phyloP scores from a whole-genome alignment of 2,329 filamentous ascomycete genomes.

The Alternaria brassicicola region DNA sequence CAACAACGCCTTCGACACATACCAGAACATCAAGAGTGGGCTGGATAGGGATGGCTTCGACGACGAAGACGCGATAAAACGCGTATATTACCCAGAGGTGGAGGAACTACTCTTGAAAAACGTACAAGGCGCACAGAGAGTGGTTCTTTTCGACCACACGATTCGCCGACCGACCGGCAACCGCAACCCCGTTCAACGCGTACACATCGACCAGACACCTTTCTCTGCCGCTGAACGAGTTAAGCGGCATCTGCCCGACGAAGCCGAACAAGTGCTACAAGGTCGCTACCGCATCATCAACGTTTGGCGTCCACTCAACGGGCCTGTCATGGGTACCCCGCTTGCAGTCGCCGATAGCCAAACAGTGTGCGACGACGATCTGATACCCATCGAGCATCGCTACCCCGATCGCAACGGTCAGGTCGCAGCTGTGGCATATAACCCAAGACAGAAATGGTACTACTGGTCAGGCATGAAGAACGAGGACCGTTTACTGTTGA shows the following conservation, averaged over 20 bases:
- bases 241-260: conserved; percentile 67
- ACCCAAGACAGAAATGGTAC: conserved; percentile 71
- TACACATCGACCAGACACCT: conserved; percentile 84
- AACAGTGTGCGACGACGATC: conserved; percentile 64
- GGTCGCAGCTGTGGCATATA: conserved; percentile 71
- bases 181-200: conserved; percentile 72
- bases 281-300: conserved; percentile 84
- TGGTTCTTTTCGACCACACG: conserved; percentile 87
- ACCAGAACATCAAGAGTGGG: conserved; percentile 64
- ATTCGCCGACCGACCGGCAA: conserved; percentile 71
- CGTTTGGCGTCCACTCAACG: conserved; percentile 75
- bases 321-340: conserved; percentile 62
- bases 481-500: conserved; percentile 73
- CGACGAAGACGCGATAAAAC: conserved; percentile 71
- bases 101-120: conserved; percentile 71
- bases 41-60: conserved; percentile 63
- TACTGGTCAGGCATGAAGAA: conserved; percentile 81
- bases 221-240: conserved; percentile 71
- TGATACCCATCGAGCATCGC: conserved; percentile 74
- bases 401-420: conserved; percentile 75
- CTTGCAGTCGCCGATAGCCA: conserved; percentile 63
- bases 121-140: conserved; percentile 68
- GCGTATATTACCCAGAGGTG: conserved; percentile 84
- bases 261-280: conserved; percentile 69
- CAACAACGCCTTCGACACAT: conserved; percentile 73